A percentile compares a stretch with the other conserved stretches of the same genome.
Evolutionary conservation across 441 rosid genomes (phyloP).

Genomic region (Gossypium laxum): DNA sequence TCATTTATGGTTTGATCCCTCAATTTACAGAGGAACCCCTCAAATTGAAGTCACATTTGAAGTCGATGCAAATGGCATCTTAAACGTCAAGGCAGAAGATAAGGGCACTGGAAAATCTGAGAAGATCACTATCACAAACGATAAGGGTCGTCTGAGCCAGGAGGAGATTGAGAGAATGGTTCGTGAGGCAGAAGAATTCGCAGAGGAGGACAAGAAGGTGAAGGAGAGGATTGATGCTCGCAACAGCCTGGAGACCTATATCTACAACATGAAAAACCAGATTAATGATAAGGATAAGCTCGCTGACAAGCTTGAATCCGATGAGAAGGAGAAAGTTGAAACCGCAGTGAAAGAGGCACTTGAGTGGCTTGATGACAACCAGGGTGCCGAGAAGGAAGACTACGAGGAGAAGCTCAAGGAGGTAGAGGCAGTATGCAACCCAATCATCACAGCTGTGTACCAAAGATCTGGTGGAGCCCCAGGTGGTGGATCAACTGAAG

Average conservation of each 20-base stretch:
- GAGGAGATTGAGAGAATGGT: slow-evolving; percentile 96
- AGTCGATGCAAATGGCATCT: slow-evolving; percentile 89
- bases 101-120: slow-evolving; percentile 85
- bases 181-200: slow-evolving; percentile 85
- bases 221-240: slow-evolving; percentile 83
- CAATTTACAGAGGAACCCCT: slow-evolving; percentile 67
- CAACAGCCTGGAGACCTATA: slow-evolving; percentile 70
- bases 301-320: slow-evolving; percentile 80
- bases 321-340: slow-evolving; percentile 87
- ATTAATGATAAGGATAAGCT: slow-evolving; percentile 84
- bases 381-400: slow-evolving; percentile 72
- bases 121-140: slow-evolving; percentile 93
- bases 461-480: slow-evolving; percentile 80
- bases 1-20: background rate
- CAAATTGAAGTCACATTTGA: slow-evolving; percentile 95
- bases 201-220: slow-evolving; percentile 94
- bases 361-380: slow-evolving; percentile 89
- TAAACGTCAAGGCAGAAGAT: slow-evolving; percentile 88
- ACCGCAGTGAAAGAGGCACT: slow-evolving; percentile 72
- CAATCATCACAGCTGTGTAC: slow-evolving; percentile 71
- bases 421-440: slow-evolving; percentile 87
- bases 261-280: slow-evolving; percentile 97
- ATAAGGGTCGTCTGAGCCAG: slow-evolving; percentile 90
- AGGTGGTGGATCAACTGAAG: slow-evolving; percentile 45
- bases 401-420: slow-evolving; percentile 91